Evolutionary conservation across 2,329 filamentous ascomycete species (phyloP), one percentile per base, ranked within the genome.

Genomic region (Sordariomycetes sp.): DNA sequence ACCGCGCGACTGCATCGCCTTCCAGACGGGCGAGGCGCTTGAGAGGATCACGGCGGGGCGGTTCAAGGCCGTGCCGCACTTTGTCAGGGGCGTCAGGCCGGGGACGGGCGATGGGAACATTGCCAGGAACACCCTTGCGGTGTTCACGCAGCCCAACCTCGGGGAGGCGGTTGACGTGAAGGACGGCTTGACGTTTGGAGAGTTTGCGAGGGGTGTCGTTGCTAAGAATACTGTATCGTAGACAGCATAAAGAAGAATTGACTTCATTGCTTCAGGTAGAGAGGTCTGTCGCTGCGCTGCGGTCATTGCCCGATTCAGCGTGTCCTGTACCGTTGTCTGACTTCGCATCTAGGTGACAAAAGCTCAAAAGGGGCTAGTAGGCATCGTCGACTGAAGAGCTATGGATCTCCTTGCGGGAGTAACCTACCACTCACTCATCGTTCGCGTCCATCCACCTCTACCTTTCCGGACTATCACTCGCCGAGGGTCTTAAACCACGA

Each of bases 141-240:
- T 96, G 8, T 98, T 96, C 52, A 98, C 90, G 38, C 92, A 98
- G 70, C 92, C 92, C 17, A 94, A 95, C 62, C 58, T 96, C 39
- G 83, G 75, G 46, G 84, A 88, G 46, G 72, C 77, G 59, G 81
- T 90, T 11, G 84, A 90, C 50, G 69, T 75, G 38, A 65, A 72
- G 51, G 68, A 75, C 46, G 70, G 73, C 24, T 66, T 78, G 37
- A 82, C 74, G 25, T 90, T 88, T 69, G 84, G 82, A 16, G 73
- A 82, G 48, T 86, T 88, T 64, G 83, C 83, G 4, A 57, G 72
- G 34, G 70, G 70, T 0, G 67, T 78, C 33, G 71, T 78, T 24
- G 63, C 66, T 4, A 75, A 71, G 51, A 77, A 77, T 39, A 78
- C 73, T 1, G 70, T 77, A 15, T 61, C 51, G 28, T 58, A 41